A percentile compares a stretch with the other conserved stretches of the same genome.
Conservation (phyloP, 2,329 filamentous ascomycete species). For the Curvularia lunata region DNA sequence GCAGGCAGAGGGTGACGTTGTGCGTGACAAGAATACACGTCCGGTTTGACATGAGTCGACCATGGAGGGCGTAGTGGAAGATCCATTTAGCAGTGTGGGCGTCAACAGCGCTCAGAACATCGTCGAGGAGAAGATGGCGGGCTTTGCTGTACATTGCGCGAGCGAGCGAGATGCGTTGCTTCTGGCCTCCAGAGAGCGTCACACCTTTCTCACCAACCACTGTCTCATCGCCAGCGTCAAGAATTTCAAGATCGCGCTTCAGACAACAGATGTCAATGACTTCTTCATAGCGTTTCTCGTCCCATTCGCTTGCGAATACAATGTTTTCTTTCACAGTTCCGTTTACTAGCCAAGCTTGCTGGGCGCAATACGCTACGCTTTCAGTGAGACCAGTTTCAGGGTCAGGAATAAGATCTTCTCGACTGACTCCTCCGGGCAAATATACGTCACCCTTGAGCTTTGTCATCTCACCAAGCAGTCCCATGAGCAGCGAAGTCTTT, state of each 20-base stretch:
- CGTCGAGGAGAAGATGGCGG: conserved; percentile 87
- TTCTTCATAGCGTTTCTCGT: conserved; percentile 82
- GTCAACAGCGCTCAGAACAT: conserved; percentile 95
- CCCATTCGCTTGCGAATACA: conserved; percentile 79
- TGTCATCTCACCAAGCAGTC: conserved; percentile 94
- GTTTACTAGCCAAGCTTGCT: conserved; percentile 96
- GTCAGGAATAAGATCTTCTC: conserved; percentile 82
- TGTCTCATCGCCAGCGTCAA: conserved; percentile 91
- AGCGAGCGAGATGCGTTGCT: conserved; percentile 96
- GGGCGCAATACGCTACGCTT: conserved; percentile 93
- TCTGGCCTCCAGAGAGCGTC: conserved; percentile 93
- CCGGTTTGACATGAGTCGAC: conserved; percentile 83
- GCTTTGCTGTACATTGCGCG: conserved; percentile 96
- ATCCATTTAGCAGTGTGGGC: conserved; percentile 99
- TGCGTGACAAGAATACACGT: conserved; percentile 97
- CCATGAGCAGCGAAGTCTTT: conserved; percentile 96
- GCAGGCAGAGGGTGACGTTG: conserved; percentile 87
- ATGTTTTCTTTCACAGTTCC: conserved; percentile 97
- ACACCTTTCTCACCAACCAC: conserved; percentile 97
- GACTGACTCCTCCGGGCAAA: conserved; percentile 82
- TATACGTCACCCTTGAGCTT: conserved; percentile 79
- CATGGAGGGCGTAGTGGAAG: conserved; percentile 89
- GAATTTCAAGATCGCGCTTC: conserved; percentile 87
- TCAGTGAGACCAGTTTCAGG: conserved; percentile 86
- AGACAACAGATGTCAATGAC: conserved; percentile 91